phyloP scores from a whole-genome alignment of 2,329 filamentous ascomycete species.

The Aureobasidium melanogenum region DNA sequence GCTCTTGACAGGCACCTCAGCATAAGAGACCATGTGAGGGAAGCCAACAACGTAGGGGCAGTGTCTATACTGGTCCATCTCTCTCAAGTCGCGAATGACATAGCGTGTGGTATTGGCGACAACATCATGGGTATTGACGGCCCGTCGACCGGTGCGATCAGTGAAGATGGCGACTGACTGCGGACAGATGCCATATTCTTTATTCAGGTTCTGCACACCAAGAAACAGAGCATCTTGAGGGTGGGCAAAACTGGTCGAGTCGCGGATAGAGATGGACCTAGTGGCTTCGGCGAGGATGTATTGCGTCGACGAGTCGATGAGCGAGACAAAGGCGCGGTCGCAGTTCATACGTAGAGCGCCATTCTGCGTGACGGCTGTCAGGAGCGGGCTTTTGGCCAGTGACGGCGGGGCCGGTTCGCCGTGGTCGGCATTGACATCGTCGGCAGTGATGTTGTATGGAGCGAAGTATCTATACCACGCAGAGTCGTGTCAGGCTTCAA shows the following conservation, averaged over 20 bases:
- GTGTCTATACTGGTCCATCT: constrained; percentile 22
- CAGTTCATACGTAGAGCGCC: constrained; percentile 26
- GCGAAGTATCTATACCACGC: neutral
- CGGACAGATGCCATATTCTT: constrained; percentile 25
- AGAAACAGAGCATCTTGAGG: constrained; percentile 25
- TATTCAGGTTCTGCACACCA: constrained; percentile 21
- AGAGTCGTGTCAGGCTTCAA: neutral
- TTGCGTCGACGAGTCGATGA: constrained; percentile 27
- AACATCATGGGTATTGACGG: constrained; percentile 17
- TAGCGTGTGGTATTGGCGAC: constrained; percentile 25
- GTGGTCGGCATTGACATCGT: neutral
- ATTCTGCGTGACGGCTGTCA: constrained; percentile 25
- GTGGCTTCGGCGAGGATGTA: constrained; percentile 33
- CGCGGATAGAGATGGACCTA: constrained; percentile 19
- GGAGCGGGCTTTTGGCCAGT: neutral
- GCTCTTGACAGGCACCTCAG: constrained; percentile 27
- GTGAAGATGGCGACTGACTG: constrained; percentile 23
- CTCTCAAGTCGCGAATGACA: constrained; percentile 25
- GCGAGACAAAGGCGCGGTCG: constrained; percentile 27
- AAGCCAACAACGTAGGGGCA: constrained; percentile 23
- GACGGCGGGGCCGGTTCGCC: neutral
- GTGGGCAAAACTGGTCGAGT: constrained; percentile 8
- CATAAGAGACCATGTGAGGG: constrained; percentile 26
- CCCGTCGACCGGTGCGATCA: constrained; percentile 20
- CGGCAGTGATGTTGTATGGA: constrained; percentile 2